Evolutionary conservation across 257 asterid genomes (phyloP).

Genomic region (Nicotiana sylvestris): DNA sequence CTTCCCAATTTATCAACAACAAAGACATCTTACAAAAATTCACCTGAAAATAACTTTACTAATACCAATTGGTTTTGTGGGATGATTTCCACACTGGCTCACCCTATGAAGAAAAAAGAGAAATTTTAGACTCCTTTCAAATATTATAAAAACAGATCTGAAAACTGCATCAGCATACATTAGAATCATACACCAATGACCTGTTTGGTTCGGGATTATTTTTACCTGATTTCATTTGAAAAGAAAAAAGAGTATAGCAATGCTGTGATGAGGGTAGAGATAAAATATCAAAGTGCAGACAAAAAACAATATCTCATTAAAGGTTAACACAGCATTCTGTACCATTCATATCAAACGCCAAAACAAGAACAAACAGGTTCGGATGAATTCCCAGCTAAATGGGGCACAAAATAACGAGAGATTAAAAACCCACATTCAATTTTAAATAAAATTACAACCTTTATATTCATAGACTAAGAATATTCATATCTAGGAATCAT

Average conservation of each 20-base stretch:
- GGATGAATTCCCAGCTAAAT: neutral
- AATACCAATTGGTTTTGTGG: slow-evolving; percentile 2
- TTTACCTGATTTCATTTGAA: neutral
- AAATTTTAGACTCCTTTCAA: neutral
- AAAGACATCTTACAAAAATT: neutral
- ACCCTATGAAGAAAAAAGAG: neutral
- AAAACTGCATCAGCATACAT: neutral
- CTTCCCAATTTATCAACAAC: neutral
- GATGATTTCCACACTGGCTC: slow-evolving; percentile 1
- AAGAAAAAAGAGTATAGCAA: neutral
- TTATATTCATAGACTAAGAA: neutral
- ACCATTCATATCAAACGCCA: slow-evolving; percentile 2
- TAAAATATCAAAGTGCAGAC: neutral
- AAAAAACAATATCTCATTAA: neutral
- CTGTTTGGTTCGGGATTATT: neutral
- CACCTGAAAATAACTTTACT: slow-evolving; percentile 13
- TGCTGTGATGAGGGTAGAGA: neutral
- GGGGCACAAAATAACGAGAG: neutral
- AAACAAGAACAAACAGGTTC: neutral
- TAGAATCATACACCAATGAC: neutral
- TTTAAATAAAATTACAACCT: neutral
- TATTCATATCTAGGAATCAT: neutral
- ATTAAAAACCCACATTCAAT: neutral
- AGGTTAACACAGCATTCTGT: neutral
- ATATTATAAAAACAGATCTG: neutral